These are phyloP conservation scores for Quercus variabilis DNA, from an alignment of 306 rosid genomes.

Conservation along the genomic window DNA sequence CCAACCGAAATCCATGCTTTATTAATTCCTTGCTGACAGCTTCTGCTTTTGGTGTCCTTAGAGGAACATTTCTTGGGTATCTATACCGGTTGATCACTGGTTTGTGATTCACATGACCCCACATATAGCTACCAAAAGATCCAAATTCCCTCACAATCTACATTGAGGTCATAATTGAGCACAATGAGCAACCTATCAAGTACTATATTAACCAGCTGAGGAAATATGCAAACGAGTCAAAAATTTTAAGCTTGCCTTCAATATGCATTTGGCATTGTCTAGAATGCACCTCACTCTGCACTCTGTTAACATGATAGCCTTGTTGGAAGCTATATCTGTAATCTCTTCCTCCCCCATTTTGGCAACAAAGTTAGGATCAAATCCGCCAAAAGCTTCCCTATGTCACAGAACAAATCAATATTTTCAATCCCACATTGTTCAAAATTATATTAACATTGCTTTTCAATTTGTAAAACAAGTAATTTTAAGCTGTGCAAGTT, in stretches of 20 bases:
- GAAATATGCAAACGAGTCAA: background rate
- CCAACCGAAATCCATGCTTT: constrained; percentile 73
- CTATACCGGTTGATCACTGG: constrained; percentile 72
- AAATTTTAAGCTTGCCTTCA: constrained; percentile 54
- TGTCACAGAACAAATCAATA: background rate
- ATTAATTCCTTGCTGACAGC: constrained; percentile 83
- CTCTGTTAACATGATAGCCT: constrained; percentile 63
- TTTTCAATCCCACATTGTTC: background rate
- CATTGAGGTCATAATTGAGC: background rate
- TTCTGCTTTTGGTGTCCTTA: constrained; percentile 88
- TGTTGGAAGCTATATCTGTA: constrained; percentile 64
- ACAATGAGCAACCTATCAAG: background rate
- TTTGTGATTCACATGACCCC: constrained; percentile 81
- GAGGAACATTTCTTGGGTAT: constrained; percentile 83
- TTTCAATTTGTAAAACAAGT: background rate
- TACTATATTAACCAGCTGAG: background rate
- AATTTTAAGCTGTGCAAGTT: background rate
- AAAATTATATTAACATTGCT: background rate
- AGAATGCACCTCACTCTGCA: constrained; percentile 83
- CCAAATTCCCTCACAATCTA: constrained; percentile 83
- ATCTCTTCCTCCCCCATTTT: constrained; percentile 90
- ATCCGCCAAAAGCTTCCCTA: constrained; percentile 78
- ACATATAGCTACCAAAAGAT: constrained; percentile 85
- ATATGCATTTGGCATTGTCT: constrained; percentile 87
- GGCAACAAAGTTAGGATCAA: constrained; percentile 69